Evolutionary conservation across 352 stramenopile species (phyloP).

Genomic region (Globisporangium mamillatum): DNA sequence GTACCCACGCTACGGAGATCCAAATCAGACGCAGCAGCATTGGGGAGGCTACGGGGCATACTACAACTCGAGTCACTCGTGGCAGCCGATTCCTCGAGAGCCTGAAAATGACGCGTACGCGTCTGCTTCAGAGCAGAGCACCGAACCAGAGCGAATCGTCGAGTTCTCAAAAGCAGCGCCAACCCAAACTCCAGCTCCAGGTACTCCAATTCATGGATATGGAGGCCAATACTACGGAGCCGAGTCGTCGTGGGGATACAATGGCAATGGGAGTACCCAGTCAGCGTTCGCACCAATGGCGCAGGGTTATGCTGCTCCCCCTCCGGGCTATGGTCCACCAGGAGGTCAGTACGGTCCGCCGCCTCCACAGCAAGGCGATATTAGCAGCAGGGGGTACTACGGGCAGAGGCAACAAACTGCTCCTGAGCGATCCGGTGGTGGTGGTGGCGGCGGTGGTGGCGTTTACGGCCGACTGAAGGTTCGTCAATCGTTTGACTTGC

Average conservation of each 20-base stretch:
- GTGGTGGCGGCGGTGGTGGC: not conserved
- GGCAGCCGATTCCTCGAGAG: not conserved
- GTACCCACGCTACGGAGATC: conserved; percentile 22
- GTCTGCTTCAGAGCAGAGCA: not conserved
- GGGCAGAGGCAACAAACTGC: not conserved
- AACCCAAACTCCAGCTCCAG: not conserved
- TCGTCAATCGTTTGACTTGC: not conserved
- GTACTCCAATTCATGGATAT: not conserved
- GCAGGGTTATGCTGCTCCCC: not conserved
- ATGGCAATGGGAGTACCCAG: not conserved
- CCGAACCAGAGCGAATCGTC: conserved; percentile 17
- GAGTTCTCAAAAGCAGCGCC: conserved; percentile 11
- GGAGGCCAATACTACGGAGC: conserved; percentile 10
- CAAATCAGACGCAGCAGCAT: conserved; percentile 9
- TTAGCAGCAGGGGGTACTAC: not conserved
- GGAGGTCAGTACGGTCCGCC: not conserved
- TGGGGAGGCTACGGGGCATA: conserved; percentile 24
- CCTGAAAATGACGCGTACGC: conserved; percentile 3
- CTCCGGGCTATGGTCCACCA: not conserved
- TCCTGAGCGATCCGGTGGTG: not conserved
- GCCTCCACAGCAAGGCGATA: not conserved
- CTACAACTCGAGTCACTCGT: conserved; percentile 7
- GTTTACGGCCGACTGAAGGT: conserved; percentile 2
- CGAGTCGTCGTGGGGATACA: conserved; percentile 4
- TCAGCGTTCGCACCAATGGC: not conserved